A percentile compares a stretch with the other conserved stretches of the same genome.
phyloP scores from a whole-genome alignment of 768 basidiomycete genomes.

The Omphalotus guepiniiformis region DNA sequence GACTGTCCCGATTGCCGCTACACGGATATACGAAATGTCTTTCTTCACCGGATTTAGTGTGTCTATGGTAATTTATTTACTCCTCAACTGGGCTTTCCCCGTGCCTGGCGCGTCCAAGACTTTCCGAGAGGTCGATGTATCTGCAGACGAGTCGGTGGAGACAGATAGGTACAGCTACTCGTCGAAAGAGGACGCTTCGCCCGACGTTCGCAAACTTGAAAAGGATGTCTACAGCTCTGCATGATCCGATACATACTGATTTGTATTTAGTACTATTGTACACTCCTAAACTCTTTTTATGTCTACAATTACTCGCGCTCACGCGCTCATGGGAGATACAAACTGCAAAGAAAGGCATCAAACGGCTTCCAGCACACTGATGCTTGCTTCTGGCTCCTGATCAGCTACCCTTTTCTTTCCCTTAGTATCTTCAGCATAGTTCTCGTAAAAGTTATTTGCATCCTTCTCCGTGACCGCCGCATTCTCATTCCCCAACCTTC shows the following conservation, averaged over 20 bases:
- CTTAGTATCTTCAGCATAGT: slow-evolving; percentile 75
- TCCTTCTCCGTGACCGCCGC: slow-evolving; percentile 42
- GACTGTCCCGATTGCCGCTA: slow-evolving; percentile 61
- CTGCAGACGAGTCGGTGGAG: too few relatives aligned
- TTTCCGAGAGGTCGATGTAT: slow-evolving; percentile 54
- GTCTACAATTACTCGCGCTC: too few relatives aligned
- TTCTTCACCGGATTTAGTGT: slow-evolving; percentile 84
- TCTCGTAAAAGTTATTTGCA: slow-evolving; percentile 83
- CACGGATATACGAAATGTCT: slow-evolving; percentile 69
- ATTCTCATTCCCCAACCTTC: slow-evolving; percentile 39
- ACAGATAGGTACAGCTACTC: too few relatives aligned
- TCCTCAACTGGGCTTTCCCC: slow-evolving; percentile 58
- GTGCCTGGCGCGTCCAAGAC: slow-evolving; percentile 40
- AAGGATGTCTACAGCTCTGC: too few relatives aligned
- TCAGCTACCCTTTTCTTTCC: slow-evolving; percentile 44
- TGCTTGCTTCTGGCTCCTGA: slow-evolving; percentile 11
- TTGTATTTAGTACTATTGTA: too few relatives aligned
- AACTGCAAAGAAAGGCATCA: not conserved
- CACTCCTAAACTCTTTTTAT: too few relatives aligned
- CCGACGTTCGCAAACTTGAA: too few relatives aligned
- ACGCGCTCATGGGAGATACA: too few relatives aligned
- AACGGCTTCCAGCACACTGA: not conserved
- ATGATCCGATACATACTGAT: too few relatives aligned
- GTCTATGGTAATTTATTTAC: slow-evolving; percentile 59
- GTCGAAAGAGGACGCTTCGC: too few relatives aligned